Evolutionary conservation across 2,329 filamentous ascomycete species (phyloP).

Genomic region (Penicillium sp.): DNA sequence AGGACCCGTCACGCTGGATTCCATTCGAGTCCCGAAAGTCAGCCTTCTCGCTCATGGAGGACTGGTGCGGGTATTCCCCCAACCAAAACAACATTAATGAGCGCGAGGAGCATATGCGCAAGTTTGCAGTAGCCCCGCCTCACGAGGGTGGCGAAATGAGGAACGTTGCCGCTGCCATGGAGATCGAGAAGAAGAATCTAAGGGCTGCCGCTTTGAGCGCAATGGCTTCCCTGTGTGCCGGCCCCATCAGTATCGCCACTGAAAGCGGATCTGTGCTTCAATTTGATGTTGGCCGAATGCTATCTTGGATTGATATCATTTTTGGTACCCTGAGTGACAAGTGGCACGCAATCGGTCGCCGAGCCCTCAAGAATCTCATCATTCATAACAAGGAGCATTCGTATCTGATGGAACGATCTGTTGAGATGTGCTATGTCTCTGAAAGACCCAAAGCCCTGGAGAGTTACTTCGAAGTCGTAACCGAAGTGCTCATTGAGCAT

Average conservation of each 20-base stretch:
- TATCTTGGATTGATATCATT: constrained; percentile 93
- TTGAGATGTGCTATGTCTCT: constrained; percentile 85
- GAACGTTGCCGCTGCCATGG: constrained; percentile 84
- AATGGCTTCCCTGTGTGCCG: constrained; percentile 89
- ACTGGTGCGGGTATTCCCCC: constrained; percentile 97
- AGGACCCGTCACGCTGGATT: constrained; percentile 90
- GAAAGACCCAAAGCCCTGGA: constrained; percentile 82
- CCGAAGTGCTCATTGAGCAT: constrained; percentile 81
- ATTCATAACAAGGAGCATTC: constrained; percentile 86
- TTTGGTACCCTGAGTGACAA: constrained; percentile 91
- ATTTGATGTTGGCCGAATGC: constrained; percentile 90
- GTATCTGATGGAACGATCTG: constrained; percentile 84
- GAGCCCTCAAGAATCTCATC: constrained; percentile 87
- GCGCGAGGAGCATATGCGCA: constrained; percentile 84
- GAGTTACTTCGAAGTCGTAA: constrained; percentile 93
- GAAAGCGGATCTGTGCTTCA: constrained; percentile 86
- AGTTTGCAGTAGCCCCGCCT: constrained; percentile 80
- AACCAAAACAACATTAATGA: constrained; percentile 82
- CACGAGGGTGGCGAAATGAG: constrained; percentile 72
- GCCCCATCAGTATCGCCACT: constrained; percentile 82
- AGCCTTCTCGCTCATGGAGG: constrained; percentile 95
- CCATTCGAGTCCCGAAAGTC: constrained; percentile 96
- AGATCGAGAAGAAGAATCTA: constrained; percentile 94
- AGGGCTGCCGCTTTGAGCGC: constrained; percentile 88
- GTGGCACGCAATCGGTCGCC: constrained; percentile 85